A percentile compares a stretch with the other conserved stretches of the same genome.
These are phyloP conservation scores for Poronia punctata DNA, from an alignment of 495 filamentous ascomycete species.

Conservation along the genomic window DNA sequence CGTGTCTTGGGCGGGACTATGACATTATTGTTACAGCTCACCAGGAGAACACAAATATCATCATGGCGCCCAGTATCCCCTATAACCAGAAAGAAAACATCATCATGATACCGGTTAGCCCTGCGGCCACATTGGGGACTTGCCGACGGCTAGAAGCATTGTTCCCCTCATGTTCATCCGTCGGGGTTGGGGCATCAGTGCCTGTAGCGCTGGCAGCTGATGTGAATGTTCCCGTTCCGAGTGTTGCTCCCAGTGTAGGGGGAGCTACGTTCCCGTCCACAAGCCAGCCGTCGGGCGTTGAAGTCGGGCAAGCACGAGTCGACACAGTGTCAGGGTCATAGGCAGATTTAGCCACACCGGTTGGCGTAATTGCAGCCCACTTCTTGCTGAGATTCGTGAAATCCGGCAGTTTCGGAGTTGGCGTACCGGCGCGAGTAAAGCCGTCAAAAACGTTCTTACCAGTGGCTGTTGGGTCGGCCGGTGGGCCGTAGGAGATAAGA, in stretches of 20 bases:
- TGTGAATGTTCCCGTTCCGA: conserved; percentile 23
- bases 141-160: conserved; percentile 14
- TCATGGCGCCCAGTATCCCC: too few species aligned
- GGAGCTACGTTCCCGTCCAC: conserved; percentile 61
- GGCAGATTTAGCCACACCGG: conserved; percentile 53
- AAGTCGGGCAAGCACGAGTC: conserved; percentile 64
- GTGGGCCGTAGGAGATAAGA: conserved; percentile 67
- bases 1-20: not conserved
- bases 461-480: conserved; percentile 37
- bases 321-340: conserved; percentile 55
- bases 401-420: conserved; percentile 66
- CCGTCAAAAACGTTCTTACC: conserved; percentile 54
- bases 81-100: conserved; percentile 45
- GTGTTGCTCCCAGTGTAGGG: conserved; percentile 58
- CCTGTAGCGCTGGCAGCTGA: conserved; percentile 20
- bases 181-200: conserved; percentile 12
- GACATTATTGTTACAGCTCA: too few species aligned
- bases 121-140: conserved; percentile 38
- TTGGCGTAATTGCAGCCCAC: conserved; percentile 67
- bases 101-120: conserved; percentile 45
- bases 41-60: too few species aligned
- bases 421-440: conserved; percentile 62
- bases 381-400: conserved; percentile 69
- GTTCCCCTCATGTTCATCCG: conserved; percentile 15
- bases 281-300: conserved; percentile 62